Conservation (phyloP, 2,329 filamentous ascomycete genomes). For the Cladophialophora carrionii region DNA sequence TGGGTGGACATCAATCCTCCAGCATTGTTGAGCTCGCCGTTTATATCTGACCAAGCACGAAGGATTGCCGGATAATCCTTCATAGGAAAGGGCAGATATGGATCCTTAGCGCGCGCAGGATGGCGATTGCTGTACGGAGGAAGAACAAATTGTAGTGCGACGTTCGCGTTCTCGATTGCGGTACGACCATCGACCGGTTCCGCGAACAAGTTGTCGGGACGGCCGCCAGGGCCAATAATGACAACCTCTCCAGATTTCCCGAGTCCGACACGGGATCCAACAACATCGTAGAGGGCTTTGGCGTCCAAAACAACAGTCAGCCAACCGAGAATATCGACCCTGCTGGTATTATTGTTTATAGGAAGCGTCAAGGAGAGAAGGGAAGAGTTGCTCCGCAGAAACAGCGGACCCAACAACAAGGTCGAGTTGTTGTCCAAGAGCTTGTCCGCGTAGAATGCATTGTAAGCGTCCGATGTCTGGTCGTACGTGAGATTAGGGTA, state of each 20-base stretch:
- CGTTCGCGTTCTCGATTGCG: slow-evolving; percentile 44
- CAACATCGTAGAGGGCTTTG: slow-evolving; percentile 58
- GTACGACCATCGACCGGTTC: slow-evolving; percentile 15
- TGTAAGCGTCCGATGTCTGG: slow-evolving; percentile 42
- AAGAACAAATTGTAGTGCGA: slow-evolving; percentile 63
- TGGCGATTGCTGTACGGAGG: slow-evolving; percentile 52
- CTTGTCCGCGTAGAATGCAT: slow-evolving; percentile 47
- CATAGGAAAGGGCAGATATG: slow-evolving; percentile 61
- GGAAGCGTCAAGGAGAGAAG: slow-evolving; percentile 80
- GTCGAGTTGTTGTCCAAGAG: slow-evolving; percentile 54
- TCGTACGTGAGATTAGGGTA: slow-evolving; percentile 77
- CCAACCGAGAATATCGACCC: slow-evolving; percentile 73
- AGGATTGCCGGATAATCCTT: slow-evolving; percentile 65
- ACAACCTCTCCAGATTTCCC: slow-evolving; percentile 70
- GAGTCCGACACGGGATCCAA: slow-evolving; percentile 65
- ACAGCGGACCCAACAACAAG: slow-evolving; percentile 73
- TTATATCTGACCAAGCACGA: slow-evolving; percentile 59
- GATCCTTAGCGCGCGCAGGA: slow-evolving; percentile 34
- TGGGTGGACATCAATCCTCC: slow-evolving; percentile 64
- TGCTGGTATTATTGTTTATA: slow-evolving; percentile 66
- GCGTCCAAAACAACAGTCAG: slow-evolving; percentile 75
- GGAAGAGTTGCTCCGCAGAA: slow-evolving; percentile 71
- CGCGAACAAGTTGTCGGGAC: slow-evolving; percentile 68
- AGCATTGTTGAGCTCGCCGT: slow-evolving; percentile 63
- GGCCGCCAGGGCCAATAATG: slow-evolving; percentile 65